Conservation (phyloP, 2,329 filamentous ascomycete genomes). For the Colletotrichum magnum region DNA sequence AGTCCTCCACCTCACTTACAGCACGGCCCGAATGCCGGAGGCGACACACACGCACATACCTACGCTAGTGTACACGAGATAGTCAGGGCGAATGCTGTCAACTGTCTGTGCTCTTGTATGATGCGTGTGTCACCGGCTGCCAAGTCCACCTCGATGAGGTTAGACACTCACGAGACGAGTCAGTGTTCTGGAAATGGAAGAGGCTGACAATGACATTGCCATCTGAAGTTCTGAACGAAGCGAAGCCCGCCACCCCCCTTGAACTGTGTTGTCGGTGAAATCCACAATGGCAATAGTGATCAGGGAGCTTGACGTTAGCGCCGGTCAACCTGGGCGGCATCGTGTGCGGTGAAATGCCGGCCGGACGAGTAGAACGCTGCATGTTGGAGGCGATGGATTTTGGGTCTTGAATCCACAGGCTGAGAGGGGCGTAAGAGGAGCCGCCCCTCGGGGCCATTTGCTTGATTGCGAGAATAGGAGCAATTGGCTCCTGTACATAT, state of each 20-base stretch:
- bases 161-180: not conserved
- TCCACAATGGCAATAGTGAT: too few relatives aligned
- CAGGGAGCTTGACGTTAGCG: too few relatives aligned
- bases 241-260: too few relatives aligned
- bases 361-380: constrained; percentile 2
- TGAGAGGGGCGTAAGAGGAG: not conserved
- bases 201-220: not conserved
- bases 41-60: too few relatives aligned
- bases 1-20: not conserved
- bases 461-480: not conserved
- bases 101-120: constrained; percentile 7
- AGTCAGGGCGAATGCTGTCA: constrained; percentile 7
- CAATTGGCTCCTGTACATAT: not conserved
- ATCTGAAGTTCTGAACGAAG: too few relatives aligned
- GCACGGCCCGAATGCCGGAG: constrained; percentile 2
- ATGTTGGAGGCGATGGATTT: not conserved
- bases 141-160: not conserved
- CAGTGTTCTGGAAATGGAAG: not conserved
- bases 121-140: constrained; percentile 3
- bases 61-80: not conserved
- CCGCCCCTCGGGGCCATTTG: constrained; percentile 1
- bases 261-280: not conserved
- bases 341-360: constrained; percentile 6
- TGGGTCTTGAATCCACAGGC: constrained; percentile 6
- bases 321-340: too few relatives aligned